Evolutionary conservation across 108 stramenopile species (phyloP).

Genomic region (Mayamaea pseudoterrestris): DNA sequence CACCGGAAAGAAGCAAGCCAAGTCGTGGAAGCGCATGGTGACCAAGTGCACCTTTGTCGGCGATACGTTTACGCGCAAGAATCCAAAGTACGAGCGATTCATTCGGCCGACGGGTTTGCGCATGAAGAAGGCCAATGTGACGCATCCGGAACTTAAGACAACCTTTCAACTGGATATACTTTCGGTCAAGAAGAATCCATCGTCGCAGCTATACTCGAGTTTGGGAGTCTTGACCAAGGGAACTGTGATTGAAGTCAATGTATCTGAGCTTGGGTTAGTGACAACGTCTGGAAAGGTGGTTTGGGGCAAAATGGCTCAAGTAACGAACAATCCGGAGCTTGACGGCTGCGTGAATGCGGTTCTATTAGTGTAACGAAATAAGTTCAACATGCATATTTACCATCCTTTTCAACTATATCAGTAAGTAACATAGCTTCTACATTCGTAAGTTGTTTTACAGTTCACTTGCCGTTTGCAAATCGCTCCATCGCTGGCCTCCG

Average conservation of each 20-base stretch:
- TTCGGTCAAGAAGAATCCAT: constrained; percentile 99
- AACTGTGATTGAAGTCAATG: constrained; percentile 98
- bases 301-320: constrained; percentile 99
- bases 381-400: too few species aligned
- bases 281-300: constrained; percentile 98
- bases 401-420: too few species aligned
- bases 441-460: too few species aligned
- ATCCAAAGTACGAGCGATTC: constrained; percentile 99
- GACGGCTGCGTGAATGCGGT: constrained; percentile 32
- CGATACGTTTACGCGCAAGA: constrained; percentile 94
- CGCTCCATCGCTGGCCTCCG: too few species aligned
- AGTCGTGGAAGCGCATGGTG: constrained; percentile 98
- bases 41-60: constrained; percentile 98
- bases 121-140: constrained; percentile 98
- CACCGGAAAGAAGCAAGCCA: constrained; percentile 86
- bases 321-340: constrained; percentile 85
- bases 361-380: constrained; percentile 19
- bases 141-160: constrained; percentile 98
- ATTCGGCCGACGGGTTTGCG: constrained; percentile 95
- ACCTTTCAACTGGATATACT: constrained; percentile 97
- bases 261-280: constrained; percentile 94
- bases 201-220: constrained; percentile 81
- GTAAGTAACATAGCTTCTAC: too few species aligned
- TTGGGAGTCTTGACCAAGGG: constrained; percentile 99
- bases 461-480: too few species aligned